A percentile compares a stretch with the other conserved stretches of the same genome.
These are phyloP conservation scores for Penicillium rolfsii DNA, from an alignment of 2,329 filamentous ascomycete species.

Conservation along the genomic window DNA sequence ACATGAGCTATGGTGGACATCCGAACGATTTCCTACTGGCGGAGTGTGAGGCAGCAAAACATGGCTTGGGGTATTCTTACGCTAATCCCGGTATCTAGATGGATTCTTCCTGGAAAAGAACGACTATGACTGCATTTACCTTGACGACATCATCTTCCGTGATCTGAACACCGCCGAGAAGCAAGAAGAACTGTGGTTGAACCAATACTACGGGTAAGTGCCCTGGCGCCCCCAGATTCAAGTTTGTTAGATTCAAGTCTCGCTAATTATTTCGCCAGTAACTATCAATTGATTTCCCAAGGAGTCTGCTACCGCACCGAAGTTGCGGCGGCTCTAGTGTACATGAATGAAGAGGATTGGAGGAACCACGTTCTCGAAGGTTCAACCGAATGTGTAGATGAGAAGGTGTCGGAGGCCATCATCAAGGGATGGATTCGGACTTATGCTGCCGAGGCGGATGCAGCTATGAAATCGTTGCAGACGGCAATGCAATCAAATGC, in stretches of 20 bases:
- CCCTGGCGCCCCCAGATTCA: not conserved
- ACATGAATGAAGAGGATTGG: slow-evolving; percentile 46
- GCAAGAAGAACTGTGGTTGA: slow-evolving; percentile 39
- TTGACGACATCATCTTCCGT: slow-evolving; percentile 47
- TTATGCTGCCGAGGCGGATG: slow-evolving; percentile 42
- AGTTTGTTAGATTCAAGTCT: slow-evolving; percentile 6
- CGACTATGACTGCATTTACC: slow-evolving; percentile 44
- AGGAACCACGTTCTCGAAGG: slow-evolving; percentile 44
- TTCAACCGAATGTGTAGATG: slow-evolving; percentile 36
- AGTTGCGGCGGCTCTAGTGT: slow-evolving; percentile 45
- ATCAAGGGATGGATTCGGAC: slow-evolving; percentile 42
- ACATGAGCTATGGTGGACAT: slow-evolving; percentile 50
- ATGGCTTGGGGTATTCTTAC: not conserved
- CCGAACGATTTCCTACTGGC: slow-evolving; percentile 48
- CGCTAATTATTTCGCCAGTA: slow-evolving; percentile 33
- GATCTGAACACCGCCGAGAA: slow-evolving; percentile 33
- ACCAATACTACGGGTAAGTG: slow-evolving; percentile 47
- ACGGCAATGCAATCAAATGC: slow-evolving; percentile 21
- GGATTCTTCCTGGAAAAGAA: slow-evolving; percentile 49
- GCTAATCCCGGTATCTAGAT: slow-evolving; percentile 33
- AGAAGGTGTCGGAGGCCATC: slow-evolving; percentile 35
- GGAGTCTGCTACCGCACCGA: slow-evolving; percentile 50
- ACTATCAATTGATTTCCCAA: slow-evolving; percentile 44
- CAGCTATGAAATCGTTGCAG: slow-evolving; percentile 31
- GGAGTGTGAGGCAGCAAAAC: slow-evolving; percentile 42